Conservation (phyloP, 1,284 basidiomycete species). For the Tremellales sp. region DNA sequence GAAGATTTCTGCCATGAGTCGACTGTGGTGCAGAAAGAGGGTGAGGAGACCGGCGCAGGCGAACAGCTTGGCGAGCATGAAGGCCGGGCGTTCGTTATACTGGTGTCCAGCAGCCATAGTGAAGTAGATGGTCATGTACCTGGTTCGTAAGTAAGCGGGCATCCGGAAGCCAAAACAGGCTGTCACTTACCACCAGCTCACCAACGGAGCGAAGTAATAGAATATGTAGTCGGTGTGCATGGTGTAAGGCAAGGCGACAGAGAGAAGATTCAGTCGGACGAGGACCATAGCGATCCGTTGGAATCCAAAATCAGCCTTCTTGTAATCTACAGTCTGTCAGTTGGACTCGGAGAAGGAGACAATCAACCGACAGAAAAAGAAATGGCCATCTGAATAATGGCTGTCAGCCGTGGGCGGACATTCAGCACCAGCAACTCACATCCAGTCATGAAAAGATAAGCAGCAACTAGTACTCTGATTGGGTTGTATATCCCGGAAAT, state of each 20-base stretch:
- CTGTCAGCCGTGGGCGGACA: constrained; percentile 5
- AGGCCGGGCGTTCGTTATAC: constrained; percentile 65
- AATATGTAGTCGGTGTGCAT: constrained; percentile 88
- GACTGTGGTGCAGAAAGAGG: constrained; percentile 62
- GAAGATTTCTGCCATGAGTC: constrained; percentile 65
- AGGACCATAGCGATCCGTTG: constrained; percentile 70
- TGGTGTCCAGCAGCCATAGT: constrained; percentile 68
- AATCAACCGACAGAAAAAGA: constrained; percentile 41
- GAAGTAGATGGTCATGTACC: constrained; percentile 76
- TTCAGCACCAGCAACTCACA: constrained; percentile 32
- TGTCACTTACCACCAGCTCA: constrained; percentile 56
- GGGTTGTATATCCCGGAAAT: constrained; percentile 86
- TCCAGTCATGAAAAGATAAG: constrained; percentile 68
- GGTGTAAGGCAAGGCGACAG: constrained; percentile 72
- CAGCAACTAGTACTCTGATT: constrained; percentile 77
- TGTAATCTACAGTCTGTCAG: constrained; percentile 65
- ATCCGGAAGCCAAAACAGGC: background rate
- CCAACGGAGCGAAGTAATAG: constrained; percentile 81
- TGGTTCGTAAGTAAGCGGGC: too few relatives aligned
- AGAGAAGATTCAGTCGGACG: constrained; percentile 76
- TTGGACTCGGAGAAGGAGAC: background rate
- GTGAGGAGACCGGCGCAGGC: constrained; percentile 62
- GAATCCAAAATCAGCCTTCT: constrained; percentile 79
- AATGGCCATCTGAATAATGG: constrained; percentile 37
- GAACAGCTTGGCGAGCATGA: constrained; percentile 67